Base-by-base conservation (phyloP, 768 basidiomycete species). In the Trametes cubensis region DNA sequence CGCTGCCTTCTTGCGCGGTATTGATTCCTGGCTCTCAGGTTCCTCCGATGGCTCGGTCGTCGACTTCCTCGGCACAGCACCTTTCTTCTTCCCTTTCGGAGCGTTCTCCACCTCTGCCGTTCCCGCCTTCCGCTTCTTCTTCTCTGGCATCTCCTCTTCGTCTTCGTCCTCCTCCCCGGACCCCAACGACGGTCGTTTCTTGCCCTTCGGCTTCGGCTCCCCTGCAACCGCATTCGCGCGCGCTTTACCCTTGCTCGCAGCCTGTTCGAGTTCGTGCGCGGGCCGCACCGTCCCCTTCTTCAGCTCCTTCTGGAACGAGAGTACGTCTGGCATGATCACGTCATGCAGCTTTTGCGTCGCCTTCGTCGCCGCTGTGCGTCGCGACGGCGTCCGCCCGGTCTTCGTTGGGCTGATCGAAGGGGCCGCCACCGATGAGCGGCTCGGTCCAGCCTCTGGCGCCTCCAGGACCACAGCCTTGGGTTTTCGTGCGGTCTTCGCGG, bases 281-380 rank as follows among this genome's bases (percentile, higher is more conserved):
- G 55, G 62, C 38, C 70, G 70, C 39, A 78, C 72, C 20, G 64
- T 50, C 20, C 75, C 74, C 2, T 66, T 66, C 66, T 82, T 83
- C 78, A 83, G 79, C 75, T 94, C 87, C 66, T 82, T 82, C 71
- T 92, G 84, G 68, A 80, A 94, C 59, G 78, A 82, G 42, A 86
- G 65, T 3, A 92, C 79, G 66, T 94, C 92, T 0, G 92, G 92
- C 86, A 94, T 93, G 59, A 94, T 77, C 54, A 77, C 75, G 8
- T 82, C 76, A 46, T 76, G 77, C 50, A 85, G 66, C 44, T 75
- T 76, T 52, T 75, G 73, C 4, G 72, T 77, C 10, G 84, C 85
- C 56, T 76, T 83, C 73, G 70, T 86, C 62, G 77, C 84, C 69
- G 79, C 94, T 66, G 75, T 78, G 67, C 80, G 86, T 72, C 49